These are phyloP conservation scores for Linnemannia elongata DNA, from an alignment of 192 early-diverging fungal genomes.

Conservation along the genomic window DNA sequence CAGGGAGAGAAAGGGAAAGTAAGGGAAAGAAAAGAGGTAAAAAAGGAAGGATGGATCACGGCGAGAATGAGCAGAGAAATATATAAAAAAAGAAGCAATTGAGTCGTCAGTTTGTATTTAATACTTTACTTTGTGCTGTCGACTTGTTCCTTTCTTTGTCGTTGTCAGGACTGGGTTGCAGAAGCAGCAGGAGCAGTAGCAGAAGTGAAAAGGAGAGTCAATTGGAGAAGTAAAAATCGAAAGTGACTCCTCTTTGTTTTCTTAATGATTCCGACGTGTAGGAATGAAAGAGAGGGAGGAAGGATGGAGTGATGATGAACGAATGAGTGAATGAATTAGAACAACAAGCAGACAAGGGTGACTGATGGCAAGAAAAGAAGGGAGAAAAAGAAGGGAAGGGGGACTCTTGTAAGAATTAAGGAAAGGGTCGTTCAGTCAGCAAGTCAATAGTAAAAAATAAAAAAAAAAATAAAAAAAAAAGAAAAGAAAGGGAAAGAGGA, in stretches of 20 bases:
- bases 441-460: neutral
- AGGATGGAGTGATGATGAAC: neutral
- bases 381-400: neutral
- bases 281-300: neutral
- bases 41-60: neutral
- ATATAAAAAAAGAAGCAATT: neutral
- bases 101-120: neutral
- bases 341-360: neutral
- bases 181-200: too few relatives aligned
- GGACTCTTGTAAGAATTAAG: conserved; percentile 2
- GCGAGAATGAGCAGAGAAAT: neutral
- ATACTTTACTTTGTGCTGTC: neutral
- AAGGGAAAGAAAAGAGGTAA: neutral
- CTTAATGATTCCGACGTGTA: neutral
- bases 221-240: neutral
- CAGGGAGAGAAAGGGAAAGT: conserved; percentile 5
- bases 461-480: neutral
- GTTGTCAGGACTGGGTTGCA: too few relatives aligned
- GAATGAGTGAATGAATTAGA: neutral
- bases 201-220: neutral
- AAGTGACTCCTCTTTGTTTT: neutral
- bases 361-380: conserved; percentile 10
- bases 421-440: neutral
- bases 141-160: neutral
- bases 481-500: neutral